Percentiles rank a stretch among this genome's conserved stretches.
Evolutionary conservation across 75 land plant genomes (phyloP).

Genomic region (Chamaecyparis obtusa): DNA sequence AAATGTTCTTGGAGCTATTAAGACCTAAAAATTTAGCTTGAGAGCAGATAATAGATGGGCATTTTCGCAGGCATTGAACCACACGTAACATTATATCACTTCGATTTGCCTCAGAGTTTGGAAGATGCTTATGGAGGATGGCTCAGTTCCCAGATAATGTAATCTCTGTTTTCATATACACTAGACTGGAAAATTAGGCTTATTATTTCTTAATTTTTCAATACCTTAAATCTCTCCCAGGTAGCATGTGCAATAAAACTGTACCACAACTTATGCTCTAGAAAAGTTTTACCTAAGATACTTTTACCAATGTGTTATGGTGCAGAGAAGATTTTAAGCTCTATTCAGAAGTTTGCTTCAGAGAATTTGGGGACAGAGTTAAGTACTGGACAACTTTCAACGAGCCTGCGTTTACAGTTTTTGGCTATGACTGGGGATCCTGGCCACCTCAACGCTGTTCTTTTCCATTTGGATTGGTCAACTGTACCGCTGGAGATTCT

Average conservation of each 20-base stretch:
- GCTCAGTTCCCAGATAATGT: slow-evolving; percentile 42
- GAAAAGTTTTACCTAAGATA: neutral
- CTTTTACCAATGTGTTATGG: neutral
- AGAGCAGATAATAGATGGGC: neutral
- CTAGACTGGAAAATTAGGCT: neutral
- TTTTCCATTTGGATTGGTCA: slow-evolving; percentile 12
- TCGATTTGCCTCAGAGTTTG: slow-evolving; percentile 46
- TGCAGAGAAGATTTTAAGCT: slow-evolving; percentile 40
- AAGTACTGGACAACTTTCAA: slow-evolving; percentile 45
- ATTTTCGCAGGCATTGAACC: slow-evolving; percentile 39
- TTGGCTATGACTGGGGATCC: slow-evolving; percentile 8
- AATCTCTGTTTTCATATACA: neutral
- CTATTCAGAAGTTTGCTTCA: slow-evolving; percentile 44
- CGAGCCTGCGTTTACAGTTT: slow-evolving; percentile 20
- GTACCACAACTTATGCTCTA: too few species aligned
- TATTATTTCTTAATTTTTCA: neutral
- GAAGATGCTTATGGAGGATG: slow-evolving; percentile 56
- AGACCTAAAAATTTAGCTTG: neutral
- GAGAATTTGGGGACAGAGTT: slow-evolving; percentile 57
- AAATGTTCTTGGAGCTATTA: too few species aligned
- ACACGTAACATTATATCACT: slow-evolving; percentile 38
- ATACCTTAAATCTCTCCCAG: neutral
- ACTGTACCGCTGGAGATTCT: slow-evolving; percentile 39
- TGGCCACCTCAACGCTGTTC: slow-evolving; percentile 25
- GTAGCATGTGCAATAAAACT: neutral